Percentiles rank a stretch among this genome's conserved stretches.
phyloP scores from a whole-genome alignment of 768 basidiomycete species.

The Cystofilobasidium bisporidii region DNA sequence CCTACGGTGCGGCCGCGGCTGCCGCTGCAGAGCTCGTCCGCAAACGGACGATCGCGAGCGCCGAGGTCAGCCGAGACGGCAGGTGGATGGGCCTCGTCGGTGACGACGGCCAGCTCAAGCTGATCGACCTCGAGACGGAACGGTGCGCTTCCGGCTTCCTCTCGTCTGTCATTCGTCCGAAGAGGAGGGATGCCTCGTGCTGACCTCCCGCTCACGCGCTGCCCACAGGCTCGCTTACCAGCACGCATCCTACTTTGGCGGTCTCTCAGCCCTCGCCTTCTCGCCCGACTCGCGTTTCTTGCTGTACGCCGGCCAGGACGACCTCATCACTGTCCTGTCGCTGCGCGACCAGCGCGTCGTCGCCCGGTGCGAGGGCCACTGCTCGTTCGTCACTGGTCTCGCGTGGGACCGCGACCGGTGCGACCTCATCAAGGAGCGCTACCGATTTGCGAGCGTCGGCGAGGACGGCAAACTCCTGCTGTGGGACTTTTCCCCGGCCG shows the following conservation, averaged over 20 bases:
- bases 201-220: neutral
- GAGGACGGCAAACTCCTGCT: conserved; percentile 92
- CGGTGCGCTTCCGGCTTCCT: conserved; percentile 48
- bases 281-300: conserved; percentile 93
- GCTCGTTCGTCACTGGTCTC: conserved; percentile 80
- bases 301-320: conserved; percentile 91
- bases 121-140: conserved; percentile 79
- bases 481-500: conserved; percentile 90
- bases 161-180: neutral
- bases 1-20: neutral
- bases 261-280: conserved; percentile 83
- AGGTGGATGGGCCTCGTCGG: conserved; percentile 80
- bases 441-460: conserved; percentile 84
- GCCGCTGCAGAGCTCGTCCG: neutral
- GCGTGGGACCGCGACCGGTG: conserved; percentile 84
- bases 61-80: conserved; percentile 54
- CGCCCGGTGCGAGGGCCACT: conserved; percentile 93
- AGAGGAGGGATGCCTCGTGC: neutral
- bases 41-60: conserved; percentile 11
- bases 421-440: conserved; percentile 63
- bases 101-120: conserved; percentile 81
- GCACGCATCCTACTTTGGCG: conserved; percentile 89
- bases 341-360: conserved; percentile 89
- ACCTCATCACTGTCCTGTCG: conserved; percentile 85
- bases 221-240: conserved; percentile 76